Base-by-base conservation (phyloP, 768 basidiomycete species). In the Russula emetica region DNA sequence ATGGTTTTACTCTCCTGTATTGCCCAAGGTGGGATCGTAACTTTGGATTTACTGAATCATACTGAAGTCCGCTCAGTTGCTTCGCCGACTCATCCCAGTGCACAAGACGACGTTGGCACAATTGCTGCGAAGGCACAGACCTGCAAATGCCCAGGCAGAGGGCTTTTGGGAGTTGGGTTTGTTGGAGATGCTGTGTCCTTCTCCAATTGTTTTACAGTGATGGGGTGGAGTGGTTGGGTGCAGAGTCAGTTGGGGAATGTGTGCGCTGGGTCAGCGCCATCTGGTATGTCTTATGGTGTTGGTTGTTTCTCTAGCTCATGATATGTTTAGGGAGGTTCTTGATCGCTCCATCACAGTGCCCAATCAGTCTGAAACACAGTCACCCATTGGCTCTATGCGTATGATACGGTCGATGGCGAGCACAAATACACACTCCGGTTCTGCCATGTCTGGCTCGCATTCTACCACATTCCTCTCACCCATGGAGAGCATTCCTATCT, bases 231-330 rank as follows among this genome's bases (percentile, higher is more conserved):
- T 76, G 94, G 9, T 72, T 97, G 30, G 94, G 87, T 6, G 87
- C 91, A n/a, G 94, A 95, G 71, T 94, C 90, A 67, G 81, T 92
- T 8, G 74, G 89, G 62, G 90, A 94, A 72, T 79, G 94, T 68
- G 87, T 92, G 57, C 85, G 88, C 73, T 97, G 94, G 94, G 92
- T 95, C 14, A 90, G 90, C 70, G 83, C 92, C 5, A 82, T 97
- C 60, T 94, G 91, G 94, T 93, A 70, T 54, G 85, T 63, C 49
- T 53, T 59, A 30, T 13, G 28, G 42, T 53, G 16, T 58, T 2
- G 5, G 2, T 52, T 53, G 26, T 52, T 24, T 18, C 10, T 24
- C 9, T 9, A 26, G 49, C 26, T 51, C 44, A 56, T 44, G 24
- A n/a, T 32, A 14, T 59, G 20, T 60, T 38, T 66, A 94, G 92